Evolutionary conservation across 2,329 filamentous ascomycete species (phyloP), one percentile per base, ranked within the genome.

Genomic region (Tolypocladium guangdongense): DNA sequence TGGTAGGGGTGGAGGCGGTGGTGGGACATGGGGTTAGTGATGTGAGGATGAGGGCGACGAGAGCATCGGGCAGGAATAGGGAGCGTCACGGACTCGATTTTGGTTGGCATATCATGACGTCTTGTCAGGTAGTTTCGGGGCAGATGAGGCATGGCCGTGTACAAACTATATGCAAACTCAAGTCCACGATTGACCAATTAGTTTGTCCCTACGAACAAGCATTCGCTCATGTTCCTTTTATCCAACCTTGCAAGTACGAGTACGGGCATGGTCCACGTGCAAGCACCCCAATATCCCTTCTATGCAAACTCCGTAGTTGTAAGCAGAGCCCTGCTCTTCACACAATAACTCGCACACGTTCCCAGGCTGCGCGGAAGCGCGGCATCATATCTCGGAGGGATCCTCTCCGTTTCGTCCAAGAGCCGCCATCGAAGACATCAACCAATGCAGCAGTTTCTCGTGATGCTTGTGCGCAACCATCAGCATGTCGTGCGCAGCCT

Each of bases 21-120:
- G 92, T 63, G 92, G 92, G 3, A 99, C 93, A 10, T 99, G 93
- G 93, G 93, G 88, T 59, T 91, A 74, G 61, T 22, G 50, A 30
- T 12, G n/a, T 16, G 43, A 12, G 27, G 32, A 33, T 11, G 32
- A 10, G 32, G 32, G 32, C 3, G 10, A 10, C 8, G 10, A 11
- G 32, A 10, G 32, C 32, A 33, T 33, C 32, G 30, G 30, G 30
- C 30, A 6, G 27, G 43, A 46, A 11, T n/a, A n/a, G 41, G 41
- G 18, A 10, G 10, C 24, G 16, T 16, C 24, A 30, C 4, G 41
- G 41, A 18, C 41, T 45, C 2, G 24, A 16, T n/a, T 45, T 47
- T 30, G 18, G 27, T 18, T 47, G n/a, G 27, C 43, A 33, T 47
- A 33, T 7, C 10, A 47, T 2, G 43, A 27, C 43, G 43, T 47